Conservation (phyloP, 2,329 filamentous ascomycete genomes). For the Colletotrichum sp. region DNA sequence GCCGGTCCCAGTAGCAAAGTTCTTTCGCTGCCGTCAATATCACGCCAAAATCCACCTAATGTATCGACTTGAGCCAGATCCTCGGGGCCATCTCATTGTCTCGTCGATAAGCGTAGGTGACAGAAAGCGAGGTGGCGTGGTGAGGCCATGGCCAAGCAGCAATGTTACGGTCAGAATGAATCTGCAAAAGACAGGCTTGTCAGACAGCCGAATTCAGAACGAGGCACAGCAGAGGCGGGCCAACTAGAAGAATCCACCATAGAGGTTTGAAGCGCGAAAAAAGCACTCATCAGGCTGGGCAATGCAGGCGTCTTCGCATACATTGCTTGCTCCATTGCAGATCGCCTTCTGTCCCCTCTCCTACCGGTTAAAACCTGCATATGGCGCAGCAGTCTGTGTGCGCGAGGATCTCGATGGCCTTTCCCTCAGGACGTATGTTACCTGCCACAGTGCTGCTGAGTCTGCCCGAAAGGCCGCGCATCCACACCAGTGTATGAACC, state of each 20-base stretch:
- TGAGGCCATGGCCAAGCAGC: neutral
- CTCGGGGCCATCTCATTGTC: neutral
- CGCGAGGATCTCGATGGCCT: neutral
- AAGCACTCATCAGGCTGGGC: neutral
- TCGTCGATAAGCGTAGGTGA: neutral
- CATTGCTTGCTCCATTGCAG: neutral
- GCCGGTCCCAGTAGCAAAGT: neutral
- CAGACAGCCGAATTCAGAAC: neutral
- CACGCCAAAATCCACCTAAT: neutral
- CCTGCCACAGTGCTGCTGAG: neutral
- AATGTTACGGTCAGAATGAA: neutral
- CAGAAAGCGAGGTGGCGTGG: neutral
- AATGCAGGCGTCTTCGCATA: neutral
- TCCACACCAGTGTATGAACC: neutral
- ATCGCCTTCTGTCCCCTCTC: constrained; percentile 3
- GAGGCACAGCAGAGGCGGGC: neutral
- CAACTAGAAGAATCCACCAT: neutral
- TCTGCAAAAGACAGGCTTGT: neutral
- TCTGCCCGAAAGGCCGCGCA: neutral
- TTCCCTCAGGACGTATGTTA: neutral
- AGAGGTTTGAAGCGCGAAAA: neutral
- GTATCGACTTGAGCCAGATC: neutral
- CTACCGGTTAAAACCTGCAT: constrained; percentile 1
- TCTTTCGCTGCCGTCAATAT: neutral
- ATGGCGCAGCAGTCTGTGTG: neutral